Evolutionary conservation across 75 land plant species (phyloP), one percentile per base, ranked within the genome.

Genomic region (Selaginella tamariscina): DNA sequence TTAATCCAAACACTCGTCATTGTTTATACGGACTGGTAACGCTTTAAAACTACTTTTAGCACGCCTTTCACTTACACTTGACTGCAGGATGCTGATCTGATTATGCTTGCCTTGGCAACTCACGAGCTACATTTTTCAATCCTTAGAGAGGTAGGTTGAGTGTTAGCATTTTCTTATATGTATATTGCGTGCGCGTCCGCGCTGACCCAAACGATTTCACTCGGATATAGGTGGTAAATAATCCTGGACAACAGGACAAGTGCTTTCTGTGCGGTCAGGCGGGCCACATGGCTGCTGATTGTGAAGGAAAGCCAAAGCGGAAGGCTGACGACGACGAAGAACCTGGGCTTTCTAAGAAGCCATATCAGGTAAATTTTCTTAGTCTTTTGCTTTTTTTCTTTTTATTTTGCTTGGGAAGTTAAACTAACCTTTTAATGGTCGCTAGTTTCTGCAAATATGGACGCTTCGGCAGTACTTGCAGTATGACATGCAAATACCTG

Each of bases 101-200:
- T 93, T 33, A 93, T 93, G 98, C 76, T 93, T 56, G 79, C 91
- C n/a, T 71, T 93, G 71, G 98, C 98, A 1, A 93, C 98, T 30
- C 98, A 93, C 79, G 98, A 93, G 75, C 67, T 91, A 57, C 91
- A 93, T 33, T 93, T 93, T 31, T 86, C 98, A 55, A 87, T 93
- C 56, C 69, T 93, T 66, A 82, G 98, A 72, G 98, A 93, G 91
- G 98, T 93, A 33, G 49, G 77, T 68, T 0, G n/a, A 11, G 31
- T 72, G 26, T 24, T 22, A n/a, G 26, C 65, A 27, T 32, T 64
- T 2, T 30, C 24, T 64, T 30, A 0, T 30, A 2, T 21, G 33
- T 28, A 54, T 24, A 55, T 31, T 24, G 2, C 54, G 24, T 54
- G 20, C 0, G 32, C 5, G 54, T 30, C 67, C 27, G 29, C 11